Conservation (phyloP, 1,284 basidiomycete species). For the Cystobasidium sp. region DNA sequence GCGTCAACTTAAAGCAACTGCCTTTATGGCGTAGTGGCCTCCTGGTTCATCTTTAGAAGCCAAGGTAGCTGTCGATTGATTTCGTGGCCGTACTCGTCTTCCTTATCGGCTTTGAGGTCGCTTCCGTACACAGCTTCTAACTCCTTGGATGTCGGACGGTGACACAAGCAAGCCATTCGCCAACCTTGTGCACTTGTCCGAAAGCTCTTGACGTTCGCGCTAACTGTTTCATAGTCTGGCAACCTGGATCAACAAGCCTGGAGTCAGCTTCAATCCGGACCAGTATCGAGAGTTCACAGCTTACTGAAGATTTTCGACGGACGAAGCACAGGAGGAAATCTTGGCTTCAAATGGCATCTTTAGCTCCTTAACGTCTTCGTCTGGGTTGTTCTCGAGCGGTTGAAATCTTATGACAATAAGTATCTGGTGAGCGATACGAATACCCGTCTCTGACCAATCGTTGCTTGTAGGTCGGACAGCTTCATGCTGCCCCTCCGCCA, state of each 20-base stretch:
- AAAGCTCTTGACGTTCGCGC: slow-evolving; percentile 12
- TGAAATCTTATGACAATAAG: slow-evolving; percentile 24
- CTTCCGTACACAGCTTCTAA: slow-evolving; percentile 27
- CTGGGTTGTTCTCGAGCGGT: slow-evolving; percentile 2
- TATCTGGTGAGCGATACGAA: slow-evolving; percentile 31
- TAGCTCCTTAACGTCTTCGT: slow-evolving; percentile 23
- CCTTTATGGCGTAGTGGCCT: not conserved
- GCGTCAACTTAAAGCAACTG: not conserved
- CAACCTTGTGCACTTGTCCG: slow-evolving; percentile 15
- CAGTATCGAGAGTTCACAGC: not conserved
- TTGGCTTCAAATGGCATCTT: slow-evolving; percentile 33
- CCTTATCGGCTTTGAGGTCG: slow-evolving; percentile 27
- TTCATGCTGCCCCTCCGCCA: slow-evolving; percentile 36
- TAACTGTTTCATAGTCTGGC: slow-evolving; percentile 7
- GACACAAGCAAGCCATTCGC: slow-evolving; percentile 31
- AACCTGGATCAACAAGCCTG: not conserved
- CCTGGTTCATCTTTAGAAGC: not conserved
- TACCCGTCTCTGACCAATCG: slow-evolving; percentile 34
- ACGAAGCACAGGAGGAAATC: slow-evolving; percentile 34
- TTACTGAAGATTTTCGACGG: slow-evolving; percentile 30
- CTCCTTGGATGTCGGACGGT: slow-evolving; percentile 28
- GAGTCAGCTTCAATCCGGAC: not conserved
- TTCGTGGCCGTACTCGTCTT: slow-evolving; percentile 30
- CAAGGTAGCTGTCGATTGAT: slow-evolving; percentile 9
- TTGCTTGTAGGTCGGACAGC: slow-evolving; percentile 28